Conservation (phyloP, 140 eudicot species). For the Senecio squalidus region DNA sequence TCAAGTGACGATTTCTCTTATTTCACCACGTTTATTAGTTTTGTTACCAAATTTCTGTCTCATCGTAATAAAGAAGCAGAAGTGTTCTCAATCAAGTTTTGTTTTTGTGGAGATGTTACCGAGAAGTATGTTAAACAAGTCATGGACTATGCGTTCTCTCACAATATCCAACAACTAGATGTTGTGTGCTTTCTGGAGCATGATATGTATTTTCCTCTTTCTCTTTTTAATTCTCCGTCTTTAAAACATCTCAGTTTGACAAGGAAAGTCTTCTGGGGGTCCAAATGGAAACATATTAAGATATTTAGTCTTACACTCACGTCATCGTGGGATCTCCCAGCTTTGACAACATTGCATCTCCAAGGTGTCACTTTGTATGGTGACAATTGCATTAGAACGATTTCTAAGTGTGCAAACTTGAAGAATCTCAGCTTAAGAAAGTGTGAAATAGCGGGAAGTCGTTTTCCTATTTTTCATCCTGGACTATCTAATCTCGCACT, state of each 20-base stretch:
- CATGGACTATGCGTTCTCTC: constrained; percentile 7
- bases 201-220: not conserved
- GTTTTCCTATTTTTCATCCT: constrained; percentile 7
- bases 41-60: constrained; percentile 8
- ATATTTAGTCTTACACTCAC: not conserved
- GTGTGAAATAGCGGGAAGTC: not conserved
- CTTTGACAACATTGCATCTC: constrained; percentile 6
- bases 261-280: not conserved
- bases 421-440: constrained; percentile 3
- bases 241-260: constrained; percentile 12
- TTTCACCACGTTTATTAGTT: not conserved
- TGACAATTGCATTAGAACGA: not conserved
- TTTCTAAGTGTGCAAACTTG: constrained; percentile 16
- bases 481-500: constrained; percentile 7
- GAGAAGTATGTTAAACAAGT: not conserved
- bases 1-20: not conserved
- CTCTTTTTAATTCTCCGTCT: constrained; percentile 3
- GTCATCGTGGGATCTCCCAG: not conserved
- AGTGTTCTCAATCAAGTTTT: not conserved
- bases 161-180: constrained; percentile 8
- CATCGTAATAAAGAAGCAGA: constrained; percentile 1
- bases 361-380: not conserved
- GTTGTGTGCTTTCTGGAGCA: not conserved
- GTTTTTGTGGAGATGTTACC: not conserved
- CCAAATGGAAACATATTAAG: not conserved